Base-by-base conservation (phyloP, 2,329 filamentous ascomycete species). In the Aspergillus alliaceus region DNA sequence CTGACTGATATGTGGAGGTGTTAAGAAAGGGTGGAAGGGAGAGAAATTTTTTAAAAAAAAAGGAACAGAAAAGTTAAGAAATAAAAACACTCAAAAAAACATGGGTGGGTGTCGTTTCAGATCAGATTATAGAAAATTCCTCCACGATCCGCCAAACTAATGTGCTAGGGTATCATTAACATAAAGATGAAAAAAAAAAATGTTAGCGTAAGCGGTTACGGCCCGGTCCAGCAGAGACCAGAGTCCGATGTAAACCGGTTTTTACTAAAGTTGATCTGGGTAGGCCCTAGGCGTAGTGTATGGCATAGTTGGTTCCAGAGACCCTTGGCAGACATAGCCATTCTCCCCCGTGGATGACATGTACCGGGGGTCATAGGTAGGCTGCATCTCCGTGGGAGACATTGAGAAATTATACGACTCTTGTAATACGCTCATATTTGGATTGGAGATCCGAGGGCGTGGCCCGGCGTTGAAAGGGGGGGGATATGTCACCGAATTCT, bases 401-500 rank as follows among this genome's bases (percentile, higher is more conserved):
- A 71, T 58, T 7, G 64, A 58, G 27, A 58, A 58, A 25, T 48
- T 62, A 62, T 66, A 69, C 34, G 66, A 64, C 51, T 66, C 64
- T 54, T 60, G 60, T 40, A 64, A 58, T 39, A 66, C 54, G 39
- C 58, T 56, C 57, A 66, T 40, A 47, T 66, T 56, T 22, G 53
- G 54, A 52, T 65, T 63, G 20, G 64, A 57, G 20, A 62, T 60
- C 42, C 59, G 58, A 14, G 60, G 57, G 44, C 64, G 62, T 31
- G 69, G 64, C 24, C 65, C 62, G 22, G 68, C 55, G 51, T 71
- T 71, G 57, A 63, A 72, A n/a, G 67, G 69, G 18, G 69, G 70
- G 51, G 71, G 71, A 52, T 73, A 73, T 42, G 70, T 66, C 49
- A 69, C 65, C 14, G 70, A 70, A 51, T 64, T 69, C 53, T 67